Evolutionary conservation across 495 filamentous ascomycete species (phyloP), one percentile per base, ranked within the genome.

Genomic region (Penicillium paradoxum): DNA sequence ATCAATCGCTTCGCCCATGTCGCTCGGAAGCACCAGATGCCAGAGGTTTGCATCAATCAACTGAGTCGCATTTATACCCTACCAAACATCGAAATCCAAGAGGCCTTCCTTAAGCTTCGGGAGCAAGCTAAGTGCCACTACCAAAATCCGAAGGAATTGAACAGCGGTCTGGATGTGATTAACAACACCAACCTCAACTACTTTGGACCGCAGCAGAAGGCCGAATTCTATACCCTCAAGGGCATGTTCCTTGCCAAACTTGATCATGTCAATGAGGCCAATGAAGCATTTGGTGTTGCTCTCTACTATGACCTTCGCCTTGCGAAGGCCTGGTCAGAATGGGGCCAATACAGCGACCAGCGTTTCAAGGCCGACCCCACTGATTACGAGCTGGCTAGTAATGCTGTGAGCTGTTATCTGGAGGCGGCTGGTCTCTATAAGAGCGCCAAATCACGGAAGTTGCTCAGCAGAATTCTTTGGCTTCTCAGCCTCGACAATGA

Each of bases 111-210:
- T 48, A 99, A 99, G 73, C 71, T 99, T 39, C 76, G 95, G 29
- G 95, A 99, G 66, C 95, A 99, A 65, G 95, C 95, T 24, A 95
- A 95, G 66, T 97, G 93, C 63, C 93, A 97, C 67, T 99, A 97
- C 66, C 91, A 97, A 68, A 96, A 97, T 60, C 84, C 83, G 0
- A 83, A 84, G 15, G 95, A 99, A 63, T 83, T 99, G 30, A 91
- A 83, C 42, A 92, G 83, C 64, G 95, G 95, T 2, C 64, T 99
- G 51, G 95, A 99, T 67, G 95, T 99, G 6, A 99, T 99, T 60
- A 97, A 99, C 70, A 99, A 99, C 60, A 99, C 95, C 48, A 99
- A 99, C 56, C 82, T 99, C 24, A 95, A 93, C 63, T 99, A 97
- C 71, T 99, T 99, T 66, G 93, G 90, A 51, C 76, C 87, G 6